A percentile compares a stretch with the other conserved stretches of the same genome.
Evolutionary conservation across 345 rosid species (phyloP).

Genomic region (Reutealis trisperma): DNA sequence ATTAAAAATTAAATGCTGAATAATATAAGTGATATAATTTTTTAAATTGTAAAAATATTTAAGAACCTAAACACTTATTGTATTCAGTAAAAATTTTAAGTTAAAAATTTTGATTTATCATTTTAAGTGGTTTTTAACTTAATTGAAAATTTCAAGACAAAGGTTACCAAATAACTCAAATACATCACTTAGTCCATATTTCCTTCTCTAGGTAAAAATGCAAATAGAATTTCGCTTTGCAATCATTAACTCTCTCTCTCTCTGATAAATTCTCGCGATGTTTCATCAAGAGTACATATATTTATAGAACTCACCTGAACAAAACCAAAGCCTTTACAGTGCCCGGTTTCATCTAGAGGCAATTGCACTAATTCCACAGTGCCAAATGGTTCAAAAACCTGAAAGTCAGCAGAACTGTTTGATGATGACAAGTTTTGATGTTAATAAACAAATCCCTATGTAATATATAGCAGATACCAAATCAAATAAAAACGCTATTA

Average conservation of each 20-base stretch:
- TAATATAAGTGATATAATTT: no score
- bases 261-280: background rate
- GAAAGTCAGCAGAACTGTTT: slow-evolving; percentile 20
- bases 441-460: background rate
- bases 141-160: no score
- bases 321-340: slow-evolving; percentile 95
- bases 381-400: slow-evolving; percentile 98
- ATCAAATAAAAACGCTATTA: background rate
- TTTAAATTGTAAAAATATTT: no score
- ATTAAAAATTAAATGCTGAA: no score
- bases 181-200: no score
- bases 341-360: slow-evolving; percentile 87
- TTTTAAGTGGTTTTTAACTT: no score
- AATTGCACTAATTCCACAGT: slow-evolving; percentile 92
- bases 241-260: no score
- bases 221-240: background rate
- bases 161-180: no score
- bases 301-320: slow-evolving; percentile 64
- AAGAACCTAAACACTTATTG: no score
- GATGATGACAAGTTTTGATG: background rate
- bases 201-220: background rate
- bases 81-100: no score
- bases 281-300: background rate
- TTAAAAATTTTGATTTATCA: no score
- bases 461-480: background rate